Conservation (phyloP, 345 rosid genomes). For the Sapria himalayana region DNA sequence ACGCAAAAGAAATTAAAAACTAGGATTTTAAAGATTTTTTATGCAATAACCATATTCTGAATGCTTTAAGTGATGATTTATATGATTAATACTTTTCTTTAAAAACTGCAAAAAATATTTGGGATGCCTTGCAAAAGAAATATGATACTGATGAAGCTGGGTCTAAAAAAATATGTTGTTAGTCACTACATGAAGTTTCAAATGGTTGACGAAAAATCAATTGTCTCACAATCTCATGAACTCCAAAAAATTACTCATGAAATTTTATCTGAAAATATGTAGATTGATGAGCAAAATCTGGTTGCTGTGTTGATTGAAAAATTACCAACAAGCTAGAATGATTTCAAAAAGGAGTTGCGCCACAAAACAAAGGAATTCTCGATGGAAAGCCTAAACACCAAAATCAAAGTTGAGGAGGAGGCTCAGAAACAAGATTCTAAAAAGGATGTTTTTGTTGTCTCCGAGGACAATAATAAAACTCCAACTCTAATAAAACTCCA, state of each 20-base stretch:
- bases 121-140: not conserved
- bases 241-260: not conserved
- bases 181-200: not conserved
- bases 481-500: too few relatives aligned
- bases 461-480: not conserved
- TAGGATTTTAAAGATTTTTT: not conserved
- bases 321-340: not conserved
- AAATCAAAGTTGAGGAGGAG: not conserved
- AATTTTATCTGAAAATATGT: not conserved
- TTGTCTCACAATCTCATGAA: not conserved
- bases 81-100: not conserved
- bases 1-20: too few relatives aligned
- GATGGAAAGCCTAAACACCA: not conserved
- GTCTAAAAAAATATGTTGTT: not conserved
- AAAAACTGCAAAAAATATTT: not conserved
- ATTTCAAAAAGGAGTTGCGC: not conserved
- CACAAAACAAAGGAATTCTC: not conserved
- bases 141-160: constrained; percentile 1
- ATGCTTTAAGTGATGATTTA: not conserved
- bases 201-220: not conserved
- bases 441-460: not conserved
- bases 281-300: not conserved
- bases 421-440: not conserved
- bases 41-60: not conserved
- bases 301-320: not conserved